A percentile compares a stretch with the other conserved stretches of the same genome.
phyloP scores from a whole-genome alignment of 2,329 filamentous ascomycete genomes.

The Pseudocercospora macadamiae region DNA sequence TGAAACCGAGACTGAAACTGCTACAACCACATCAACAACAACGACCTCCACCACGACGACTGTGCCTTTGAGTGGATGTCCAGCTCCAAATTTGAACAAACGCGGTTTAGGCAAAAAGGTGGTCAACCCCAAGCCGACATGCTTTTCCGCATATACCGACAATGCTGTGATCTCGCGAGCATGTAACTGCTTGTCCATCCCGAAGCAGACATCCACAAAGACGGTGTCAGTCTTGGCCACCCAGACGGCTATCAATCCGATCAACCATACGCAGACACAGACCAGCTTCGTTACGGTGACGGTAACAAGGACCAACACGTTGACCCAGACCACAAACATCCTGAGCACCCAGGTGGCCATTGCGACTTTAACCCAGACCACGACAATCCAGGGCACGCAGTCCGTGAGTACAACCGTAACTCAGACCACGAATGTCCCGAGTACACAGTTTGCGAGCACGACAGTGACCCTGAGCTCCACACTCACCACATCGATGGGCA shows the following conservation, averaged over 20 bases:
- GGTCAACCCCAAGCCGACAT: not conserved
- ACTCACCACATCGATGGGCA: not conserved
- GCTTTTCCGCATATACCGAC: not conserved
- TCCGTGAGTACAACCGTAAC: too few species aligned
- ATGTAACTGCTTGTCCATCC: not conserved
- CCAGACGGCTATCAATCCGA: not conserved
- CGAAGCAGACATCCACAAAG: not conserved
- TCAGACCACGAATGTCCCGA: too few species aligned
- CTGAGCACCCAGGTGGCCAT: too few species aligned
- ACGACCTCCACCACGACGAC: too few species aligned
- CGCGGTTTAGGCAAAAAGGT: not conserved
- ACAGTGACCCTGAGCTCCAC: not conserved
- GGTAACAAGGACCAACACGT: not conserved
- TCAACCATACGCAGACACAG: not conserved
- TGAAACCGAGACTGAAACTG: not conserved
- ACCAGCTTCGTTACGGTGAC: not conserved
- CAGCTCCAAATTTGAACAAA: too few species aligned
- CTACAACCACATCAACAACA: not conserved
- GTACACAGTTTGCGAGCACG: not conserved
- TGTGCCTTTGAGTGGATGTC: too few species aligned
- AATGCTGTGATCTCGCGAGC: not conserved
- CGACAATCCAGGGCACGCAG: too few species aligned
- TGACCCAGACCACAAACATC: not conserved
- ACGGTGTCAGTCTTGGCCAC: not conserved
- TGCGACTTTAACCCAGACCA: too few species aligned